Base-by-base conservation (phyloP, 2,329 filamentous ascomycete genomes). In the Xylaria polymorpha region DNA sequence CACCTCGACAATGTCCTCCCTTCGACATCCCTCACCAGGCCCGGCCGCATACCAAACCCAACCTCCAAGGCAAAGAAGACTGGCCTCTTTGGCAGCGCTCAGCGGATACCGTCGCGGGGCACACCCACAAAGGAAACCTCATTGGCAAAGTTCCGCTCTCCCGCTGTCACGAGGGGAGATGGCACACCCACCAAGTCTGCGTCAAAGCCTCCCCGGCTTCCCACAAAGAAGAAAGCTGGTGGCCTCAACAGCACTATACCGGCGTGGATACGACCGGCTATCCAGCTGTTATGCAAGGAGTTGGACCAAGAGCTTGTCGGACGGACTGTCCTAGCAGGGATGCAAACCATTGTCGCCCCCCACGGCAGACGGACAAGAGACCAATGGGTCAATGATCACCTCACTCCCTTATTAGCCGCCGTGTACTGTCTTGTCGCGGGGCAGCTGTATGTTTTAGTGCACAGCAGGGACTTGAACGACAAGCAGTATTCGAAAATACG, bases 1-100 rank as follows among this genome's bases (percentile, higher is more conserved):
- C 94, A 95, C 78, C 88, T 98, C 68, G 91, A 95, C 74, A 89
- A 88, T 64, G 90, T 91, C 48, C 84, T 98, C 5, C 85, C 87
- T 48, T 76, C 77, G 7, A 71, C 74, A 29, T 69, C 75, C 5
- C 66, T 73, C 3, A 71, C 63, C 8, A 74, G 70, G 51, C 68
- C 72, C 8, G 66, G 80, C 15, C 69, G 76, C 22, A 70, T 73
- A 46, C 71, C 77, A 5, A 81, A 79, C 0, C 79, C 83, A 10
- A 74, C 78, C 70, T 70, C 78, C 66, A 77, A 81, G 74, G 78
- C 81, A 15, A 77, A 76, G 51, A 75, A 77, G n/a, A 72, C 78
- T 6, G 79, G 79, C 18, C 75, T 78, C 12, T 74, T 77, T 20
- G 74, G 75, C 18, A 79, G 78, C 18, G 74, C 70, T 20, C 78